Percentiles rank a stretch among this genome's conserved stretches.
These are phyloP conservation scores for Dictyophora rubrovolvata DNA, from an alignment of 768 basidiomycete genomes.

Conservation along the genomic window DNA sequence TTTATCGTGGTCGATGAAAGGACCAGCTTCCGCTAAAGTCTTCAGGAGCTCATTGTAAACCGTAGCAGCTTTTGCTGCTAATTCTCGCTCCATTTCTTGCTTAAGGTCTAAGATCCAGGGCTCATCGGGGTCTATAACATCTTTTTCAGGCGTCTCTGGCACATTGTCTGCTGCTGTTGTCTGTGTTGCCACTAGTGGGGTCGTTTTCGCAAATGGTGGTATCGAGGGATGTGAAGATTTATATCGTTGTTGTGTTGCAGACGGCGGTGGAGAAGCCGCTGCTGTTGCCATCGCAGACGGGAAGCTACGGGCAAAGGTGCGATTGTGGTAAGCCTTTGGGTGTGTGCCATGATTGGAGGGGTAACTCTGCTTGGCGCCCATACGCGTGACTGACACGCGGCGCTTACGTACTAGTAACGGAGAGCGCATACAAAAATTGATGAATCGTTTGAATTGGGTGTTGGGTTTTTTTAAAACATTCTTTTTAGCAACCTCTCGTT, in stretches of 20 bases:
- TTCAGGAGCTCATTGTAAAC: neutral
- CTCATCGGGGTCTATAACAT: slow-evolving; percentile 4
- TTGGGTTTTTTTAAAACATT: neutral
- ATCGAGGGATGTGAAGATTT: neutral
- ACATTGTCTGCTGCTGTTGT: neutral
- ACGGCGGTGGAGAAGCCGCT: neutral
- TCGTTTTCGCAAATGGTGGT: neutral
- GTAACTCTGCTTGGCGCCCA: slow-evolving; percentile 1
- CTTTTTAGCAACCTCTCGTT: neutral
- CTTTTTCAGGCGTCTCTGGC: neutral
- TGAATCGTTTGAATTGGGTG: neutral
- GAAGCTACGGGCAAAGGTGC: neutral
- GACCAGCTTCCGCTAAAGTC: neutral
- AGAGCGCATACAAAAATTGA: neutral
- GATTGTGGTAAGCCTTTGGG: neutral
- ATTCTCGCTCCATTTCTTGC: neutral
- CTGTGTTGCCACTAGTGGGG: neutral
- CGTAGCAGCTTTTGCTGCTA: neutral
- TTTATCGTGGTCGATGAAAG: neutral
- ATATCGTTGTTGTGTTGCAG: neutral
- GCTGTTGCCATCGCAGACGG: neutral
- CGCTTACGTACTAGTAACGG: slow-evolving; percentile 4
- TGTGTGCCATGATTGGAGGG: slow-evolving; percentile 8
- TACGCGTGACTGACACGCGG: slow-evolving; percentile 7
- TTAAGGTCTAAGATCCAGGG: slow-evolving; percentile 1